Conservation (phyloP, 768 basidiomycete genomes). For the Agrocybe chaxingu region DNA sequence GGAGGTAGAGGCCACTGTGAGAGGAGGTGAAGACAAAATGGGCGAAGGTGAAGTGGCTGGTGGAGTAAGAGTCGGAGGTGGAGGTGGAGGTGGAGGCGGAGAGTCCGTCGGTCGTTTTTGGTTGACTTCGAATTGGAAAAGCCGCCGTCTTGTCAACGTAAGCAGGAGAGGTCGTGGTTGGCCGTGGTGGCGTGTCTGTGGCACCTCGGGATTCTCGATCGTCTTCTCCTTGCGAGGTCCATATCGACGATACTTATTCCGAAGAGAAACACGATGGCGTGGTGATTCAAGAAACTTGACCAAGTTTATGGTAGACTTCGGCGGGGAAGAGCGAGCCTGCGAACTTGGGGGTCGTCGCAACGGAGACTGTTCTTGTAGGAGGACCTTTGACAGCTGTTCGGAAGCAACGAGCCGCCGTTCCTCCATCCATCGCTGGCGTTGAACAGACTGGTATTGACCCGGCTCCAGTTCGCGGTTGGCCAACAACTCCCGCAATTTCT, state of each 20-base stretch:
- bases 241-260: constrained; percentile 26
- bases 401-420: constrained; percentile 39
- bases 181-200: constrained; percentile 10
- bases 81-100: not conserved
- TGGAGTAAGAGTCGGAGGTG: not conserved
- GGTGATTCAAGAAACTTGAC: constrained; percentile 33
- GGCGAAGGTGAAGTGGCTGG: not conserved
- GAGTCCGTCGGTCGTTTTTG: not conserved
- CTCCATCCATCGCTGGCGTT: constrained; percentile 49
- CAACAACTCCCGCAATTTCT: constrained; percentile 35
- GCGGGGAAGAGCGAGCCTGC: not conserved
- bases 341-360: constrained; percentile 16
- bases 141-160: not conserved
- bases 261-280: constrained; percentile 28
- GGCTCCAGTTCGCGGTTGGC: constrained; percentile 37
- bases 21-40: not conserved
- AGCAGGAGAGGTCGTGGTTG: constrained; percentile 4
- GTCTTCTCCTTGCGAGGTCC: constrained; percentile 29
- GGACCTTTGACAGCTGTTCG: constrained; percentile 30
- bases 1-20: too few species aligned
- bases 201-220: constrained; percentile 22
- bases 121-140: not conserved
- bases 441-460: constrained; percentile 30
- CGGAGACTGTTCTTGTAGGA: constrained; percentile 30
- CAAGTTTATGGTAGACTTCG: constrained; percentile 29